phyloP scores from a whole-genome alignment of 257 asterid species.

The Nicotiana sylvestris region DNA sequence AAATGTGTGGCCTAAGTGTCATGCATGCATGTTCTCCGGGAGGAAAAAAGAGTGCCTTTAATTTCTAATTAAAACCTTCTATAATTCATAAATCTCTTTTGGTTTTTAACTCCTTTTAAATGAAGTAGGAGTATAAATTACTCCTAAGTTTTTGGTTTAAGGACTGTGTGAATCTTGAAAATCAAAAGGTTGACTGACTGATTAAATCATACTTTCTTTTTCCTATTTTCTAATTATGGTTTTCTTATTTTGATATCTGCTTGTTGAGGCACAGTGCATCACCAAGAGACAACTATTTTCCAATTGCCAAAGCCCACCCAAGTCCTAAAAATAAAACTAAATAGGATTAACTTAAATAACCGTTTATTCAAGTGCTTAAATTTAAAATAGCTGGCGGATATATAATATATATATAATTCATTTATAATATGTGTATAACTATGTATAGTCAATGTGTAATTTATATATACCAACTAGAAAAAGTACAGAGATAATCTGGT shows the following conservation, averaged over 20 bases:
- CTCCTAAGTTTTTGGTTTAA: neutral
- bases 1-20: neutral
- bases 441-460: too few species aligned
- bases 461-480: too few species aligned
- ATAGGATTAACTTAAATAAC: too few species aligned
- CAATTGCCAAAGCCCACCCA: neutral
- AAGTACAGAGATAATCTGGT: too few species aligned
- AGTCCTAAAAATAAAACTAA: too few species aligned
- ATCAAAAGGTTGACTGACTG: neutral
- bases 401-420: too few species aligned
- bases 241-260: neutral
- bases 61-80: neutral
- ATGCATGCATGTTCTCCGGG: neutral
- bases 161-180: neutral
- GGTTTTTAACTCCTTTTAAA: neutral
- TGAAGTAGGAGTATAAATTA: neutral
- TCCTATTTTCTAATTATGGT: neutral
- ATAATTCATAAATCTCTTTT: neutral
- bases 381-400: too few species aligned
- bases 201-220: neutral
- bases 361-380: too few species aligned
- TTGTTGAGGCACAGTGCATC: neutral
- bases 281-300: neutral
- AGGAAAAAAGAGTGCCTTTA: neutral
- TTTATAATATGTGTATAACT: too few species aligned